Evolutionary conservation across 2,329 filamentous ascomycete species (phyloP).

Genomic region (Aspergillus melleus): DNA sequence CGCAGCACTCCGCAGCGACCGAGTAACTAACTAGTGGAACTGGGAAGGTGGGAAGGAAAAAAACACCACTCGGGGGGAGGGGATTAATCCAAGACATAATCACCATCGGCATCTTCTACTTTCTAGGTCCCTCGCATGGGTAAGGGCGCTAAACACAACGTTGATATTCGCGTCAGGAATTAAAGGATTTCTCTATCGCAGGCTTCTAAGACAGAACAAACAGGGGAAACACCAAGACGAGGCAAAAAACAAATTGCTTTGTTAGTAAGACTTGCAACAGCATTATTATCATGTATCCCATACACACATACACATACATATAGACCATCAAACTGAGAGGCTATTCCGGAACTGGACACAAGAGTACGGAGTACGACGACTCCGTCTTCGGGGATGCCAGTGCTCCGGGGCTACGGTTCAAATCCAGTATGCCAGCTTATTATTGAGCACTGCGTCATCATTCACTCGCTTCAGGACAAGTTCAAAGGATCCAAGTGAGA

Average conservation of each 20-base stretch:
- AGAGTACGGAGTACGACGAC: background rate
- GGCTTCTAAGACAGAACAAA: constrained; percentile 1
- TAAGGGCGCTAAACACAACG: constrained; percentile 5
- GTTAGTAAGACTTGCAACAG: background rate
- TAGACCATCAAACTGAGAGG: background rate
- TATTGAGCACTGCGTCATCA: background rate
- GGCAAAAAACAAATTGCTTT: background rate
- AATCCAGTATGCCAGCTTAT: background rate
- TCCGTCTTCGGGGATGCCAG: background rate
- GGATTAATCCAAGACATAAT: constrained; percentile 8
- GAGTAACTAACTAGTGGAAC: background rate
- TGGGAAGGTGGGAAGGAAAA: constrained; percentile 9
- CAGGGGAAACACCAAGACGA: no score
- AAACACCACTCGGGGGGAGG: background rate
- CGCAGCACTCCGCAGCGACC: constrained; percentile 4
- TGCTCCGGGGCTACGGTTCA: background rate
- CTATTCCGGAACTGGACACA: background rate
- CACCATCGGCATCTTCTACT: background rate
- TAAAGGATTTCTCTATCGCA: background rate
- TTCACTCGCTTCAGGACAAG: background rate
- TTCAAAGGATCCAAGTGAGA: background rate
- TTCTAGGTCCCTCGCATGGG: constrained; percentile 13
- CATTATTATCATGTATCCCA: background rate
- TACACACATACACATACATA: background rate
- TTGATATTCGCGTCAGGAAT: background rate